Evolutionary conservation across 345 rosid genomes (phyloP), one percentile per base, ranked within the genome.

Genomic region (Triadica sebifera): DNA sequence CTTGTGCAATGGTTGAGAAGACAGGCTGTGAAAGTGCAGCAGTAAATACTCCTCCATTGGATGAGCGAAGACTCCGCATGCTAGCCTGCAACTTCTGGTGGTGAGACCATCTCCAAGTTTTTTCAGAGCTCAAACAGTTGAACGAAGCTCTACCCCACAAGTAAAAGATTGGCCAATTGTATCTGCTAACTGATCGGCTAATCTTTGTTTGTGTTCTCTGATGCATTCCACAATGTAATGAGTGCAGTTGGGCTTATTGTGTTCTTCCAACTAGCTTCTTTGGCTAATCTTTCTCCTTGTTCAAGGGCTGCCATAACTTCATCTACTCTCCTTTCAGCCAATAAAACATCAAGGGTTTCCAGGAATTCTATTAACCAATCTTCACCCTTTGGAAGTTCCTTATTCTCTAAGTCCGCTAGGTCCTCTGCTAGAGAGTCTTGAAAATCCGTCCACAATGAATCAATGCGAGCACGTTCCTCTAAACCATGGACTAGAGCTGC

Each of bases 51-150:
- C 84, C 88, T 29, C 93, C 95, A 50, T 79, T 90, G 4, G 88
- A 82, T 7, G 87, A 77, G 69, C 87, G 87, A 41, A 94, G 80
- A 74, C 84, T 80, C 65, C 85, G 88, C 74, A 88, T 82, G 61
- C 52, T 84, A 41, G 85, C 77, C 75, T 87, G 88, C 70, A 94
- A 72, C 78, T 80, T 86, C 79, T 83, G 80, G 58, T 75, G 90
- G 69, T 94, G 92, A 56, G 93, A 92, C 89, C 88, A 22, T 94
- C 97, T 17, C 99, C 99, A 0, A 94, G 94, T 60, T 72, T 78
- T 77, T 94, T 94, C 63, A 94, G 82, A 59, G 97, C 85, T 72
- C 79, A 75, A 60, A 91, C 92, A 0, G 91, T 84, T 10, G 87
- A 81, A 15, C 91, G 91, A 39, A 94, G 97, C 84, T 92, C 97